A percentile compares a stretch with the other conserved stretches of the same genome.
Conservation (phyloP, 1,139 yeast genomes). For the Geotrichum siamense region DNA sequence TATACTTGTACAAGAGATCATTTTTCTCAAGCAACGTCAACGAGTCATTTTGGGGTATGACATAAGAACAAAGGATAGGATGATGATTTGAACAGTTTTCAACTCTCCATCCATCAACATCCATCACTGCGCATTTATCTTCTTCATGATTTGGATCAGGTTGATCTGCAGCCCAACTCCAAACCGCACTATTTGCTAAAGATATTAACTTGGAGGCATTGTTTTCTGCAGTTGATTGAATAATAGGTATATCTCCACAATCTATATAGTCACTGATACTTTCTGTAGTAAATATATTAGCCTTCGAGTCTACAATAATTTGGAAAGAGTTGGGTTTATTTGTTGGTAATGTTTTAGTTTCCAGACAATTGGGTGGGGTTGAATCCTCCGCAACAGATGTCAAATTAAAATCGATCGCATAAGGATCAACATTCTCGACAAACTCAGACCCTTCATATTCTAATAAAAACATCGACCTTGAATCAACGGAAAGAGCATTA, state of each 20-base stretch:
- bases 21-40: background rate
- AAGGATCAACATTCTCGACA: background rate
- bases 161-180: slow-evolving; percentile 67
- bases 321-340: background rate
- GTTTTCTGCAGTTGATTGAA: slow-evolving; percentile 38
- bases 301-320: slow-evolving; percentile 12
- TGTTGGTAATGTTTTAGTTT: background rate
- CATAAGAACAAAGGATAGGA: slow-evolving; percentile 51
- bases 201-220: slow-evolving; percentile 23
- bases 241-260: slow-evolving; percentile 57
- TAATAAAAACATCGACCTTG: slow-evolving; percentile 6
- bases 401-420: background rate
- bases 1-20: slow-evolving; percentile 5
- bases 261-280: slow-evolving; percentile 35
- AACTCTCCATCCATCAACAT: slow-evolving; percentile 48
- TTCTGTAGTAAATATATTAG: slow-evolving; percentile 13
- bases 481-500: slow-evolving; percentile 2
- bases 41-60: slow-evolving; percentile 3
- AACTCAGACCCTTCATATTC: background rate
- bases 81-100: slow-evolving; percentile 54
- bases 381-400: background rate
- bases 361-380: background rate
- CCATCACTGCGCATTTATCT: slow-evolving; percentile 54
- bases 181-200: slow-evolving; percentile 40
- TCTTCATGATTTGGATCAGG: slow-evolving; percentile 38